Base-by-base conservation (phyloP, 169 alveolate species). In the Plasmodium inui region DNA sequence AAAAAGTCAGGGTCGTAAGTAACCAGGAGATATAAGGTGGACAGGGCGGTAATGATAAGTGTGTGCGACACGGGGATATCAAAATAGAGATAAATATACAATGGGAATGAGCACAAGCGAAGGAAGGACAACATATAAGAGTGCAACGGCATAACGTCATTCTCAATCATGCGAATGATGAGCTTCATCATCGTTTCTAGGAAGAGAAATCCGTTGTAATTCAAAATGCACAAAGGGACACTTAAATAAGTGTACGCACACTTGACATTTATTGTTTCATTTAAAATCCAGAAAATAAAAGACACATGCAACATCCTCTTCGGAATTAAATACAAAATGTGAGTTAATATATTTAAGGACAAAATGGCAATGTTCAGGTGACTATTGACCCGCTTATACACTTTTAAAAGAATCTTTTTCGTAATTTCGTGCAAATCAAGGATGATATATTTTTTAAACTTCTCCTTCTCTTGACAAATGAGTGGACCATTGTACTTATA, bases 121-220 rank as follows among this genome's bases (percentile, higher is more conserved):
- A 91, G 67, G 55, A 81, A 91, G 19, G 95, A 82, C 4, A 91
- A 82, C 30, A 91, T 72, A 53, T 91, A 91, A 12, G 84, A 55
- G n/a, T 91, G 91, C 55, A 91, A 39, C n/a, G 95, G 81, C 72
- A 82, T 72, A 0, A 74, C 34, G 1, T 91, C 76, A 70, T 82
- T 67, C 34, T 61, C 19, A 70, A 81, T 82, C 91, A 91, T 81
- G 19, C 84, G 84, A 14, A 50, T 74, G 46, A 91, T 91, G 55
- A 95, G 80, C 93, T 95, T 95, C 95, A 95, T 93, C 80, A 93
- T 37, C 74, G 93, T 83, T 92, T 92, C 95, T 26, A 84, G 67
- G 84, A 92, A 86, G 5, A 83, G 73, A 83, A 80, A 85, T 14
- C 93, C 95, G 57, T 92, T 92, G 50, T 85, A 80, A 86, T 85